These are phyloP conservation scores for Lentinus tigrinus DNA, from an alignment of 768 basidiomycete genomes.

Conservation along the genomic window DNA sequence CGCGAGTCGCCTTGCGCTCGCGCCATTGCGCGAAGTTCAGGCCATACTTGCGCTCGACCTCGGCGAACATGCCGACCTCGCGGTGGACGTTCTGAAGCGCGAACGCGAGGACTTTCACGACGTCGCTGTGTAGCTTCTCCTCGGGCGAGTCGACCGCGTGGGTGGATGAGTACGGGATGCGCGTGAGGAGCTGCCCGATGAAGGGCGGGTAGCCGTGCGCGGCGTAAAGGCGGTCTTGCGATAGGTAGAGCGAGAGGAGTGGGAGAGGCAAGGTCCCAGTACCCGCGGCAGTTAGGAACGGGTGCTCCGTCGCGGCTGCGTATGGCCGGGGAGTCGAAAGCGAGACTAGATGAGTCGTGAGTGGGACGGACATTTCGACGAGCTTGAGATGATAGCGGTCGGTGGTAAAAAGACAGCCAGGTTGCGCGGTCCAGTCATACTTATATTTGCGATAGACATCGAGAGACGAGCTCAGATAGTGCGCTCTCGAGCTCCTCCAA, in stretches of 20 bases:
- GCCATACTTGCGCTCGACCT: slow-evolving; percentile 42
- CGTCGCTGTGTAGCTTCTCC: slow-evolving; percentile 37
- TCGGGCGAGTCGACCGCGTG: slow-evolving; percentile 31
- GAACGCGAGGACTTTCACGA: slow-evolving; percentile 49
- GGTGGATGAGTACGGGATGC: slow-evolving; percentile 49
- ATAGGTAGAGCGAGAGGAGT: slow-evolving; percentile 60
- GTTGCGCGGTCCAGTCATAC: no score
- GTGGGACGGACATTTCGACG: slow-evolving; percentile 4
- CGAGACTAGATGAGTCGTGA: slow-evolving; percentile 36
- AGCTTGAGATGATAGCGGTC: no score
- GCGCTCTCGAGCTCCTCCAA: not conserved
- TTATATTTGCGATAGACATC: not conserved
- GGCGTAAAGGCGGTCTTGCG: slow-evolving; percentile 75
- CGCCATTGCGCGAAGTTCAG: slow-evolving; percentile 49
- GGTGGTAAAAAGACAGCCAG: no score
- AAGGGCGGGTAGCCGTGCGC: slow-evolving; percentile 73
- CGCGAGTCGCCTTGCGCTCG: slow-evolving; percentile 59
- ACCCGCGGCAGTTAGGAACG: slow-evolving; percentile 61
- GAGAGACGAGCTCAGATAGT: not conserved
- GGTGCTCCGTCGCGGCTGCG: slow-evolving; percentile 48
- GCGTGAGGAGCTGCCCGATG: slow-evolving; percentile 62
- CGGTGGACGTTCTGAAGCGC: slow-evolving; percentile 58
- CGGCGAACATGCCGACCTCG: slow-evolving; percentile 60
- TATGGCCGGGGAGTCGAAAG: slow-evolving; percentile 40
- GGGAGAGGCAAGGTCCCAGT: slow-evolving; percentile 45